Evolutionary conservation across 2,329 filamentous ascomycete species (phyloP), one percentile per base, ranked within the genome.

Genomic region (Paecilomyces formosus): DNA sequence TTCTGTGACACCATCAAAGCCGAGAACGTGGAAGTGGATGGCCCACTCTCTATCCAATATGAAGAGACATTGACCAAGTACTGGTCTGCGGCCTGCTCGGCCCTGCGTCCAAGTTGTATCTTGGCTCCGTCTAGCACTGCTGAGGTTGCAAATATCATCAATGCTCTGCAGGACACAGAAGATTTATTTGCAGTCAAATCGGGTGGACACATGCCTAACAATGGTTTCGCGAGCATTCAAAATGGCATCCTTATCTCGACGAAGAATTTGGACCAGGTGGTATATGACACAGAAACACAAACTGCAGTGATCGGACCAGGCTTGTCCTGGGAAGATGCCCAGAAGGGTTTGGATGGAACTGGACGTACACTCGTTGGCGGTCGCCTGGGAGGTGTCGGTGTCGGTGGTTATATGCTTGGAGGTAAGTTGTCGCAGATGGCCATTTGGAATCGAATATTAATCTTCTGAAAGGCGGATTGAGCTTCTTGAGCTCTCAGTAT

Each of bases 171-270:
- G 7, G 68, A 76, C 33, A 76, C 76, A 45, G 72, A 76, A 39
- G 80, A 79, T 57, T 69, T 81, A 5, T 82, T 86, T 54, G 84
- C 82, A 21, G 76, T 85, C 70, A 78, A 81, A 66, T 76, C 78
- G 9, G 82, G 81, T 7, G 78, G 78, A 0, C 78, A 80, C 64
- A 76, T 76, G 58, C 76, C 75, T 1, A 80, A 78, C 58, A 75
- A 76, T 58, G 75, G 76, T 33, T 80, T 78, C 58, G 73, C 76
- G 3, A 79, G 75, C 62, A 75, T 78, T 52, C 72, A 76, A 50
- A 73, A 74, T 18, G 78, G 76, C 0, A 69, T 76, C 6, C 66
- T 81, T 50, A 74, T 78, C 53, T 72, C 70, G 1, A 80, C 81
- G 58, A 66, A 81, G 73, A 68, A 77, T 71, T 64, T 78, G 18